These are phyloP conservation scores for Gonapodya prolifera DNA, from an alignment of 192 early-diverging fungal species.

Conservation along the genomic window DNA sequence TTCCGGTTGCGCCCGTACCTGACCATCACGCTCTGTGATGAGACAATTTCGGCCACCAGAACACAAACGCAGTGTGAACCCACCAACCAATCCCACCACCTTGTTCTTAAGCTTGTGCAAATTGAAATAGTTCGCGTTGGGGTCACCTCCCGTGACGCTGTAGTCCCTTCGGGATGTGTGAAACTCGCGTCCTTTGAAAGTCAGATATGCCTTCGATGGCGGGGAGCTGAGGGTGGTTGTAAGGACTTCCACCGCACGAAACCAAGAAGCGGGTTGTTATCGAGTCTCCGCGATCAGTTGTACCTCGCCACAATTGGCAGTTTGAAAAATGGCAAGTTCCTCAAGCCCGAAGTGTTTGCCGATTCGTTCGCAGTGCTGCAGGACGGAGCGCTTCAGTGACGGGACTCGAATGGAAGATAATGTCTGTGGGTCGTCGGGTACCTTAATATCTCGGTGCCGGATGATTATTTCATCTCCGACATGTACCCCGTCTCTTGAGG, in stretches of 20 bases:
- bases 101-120: background rate
- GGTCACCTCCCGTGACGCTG: background rate
- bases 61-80: background rate
- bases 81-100: background rate
- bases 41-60: background rate
- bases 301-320: background rate
- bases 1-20: background rate
- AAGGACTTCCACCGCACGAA: background rate
- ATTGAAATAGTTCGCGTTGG: background rate
- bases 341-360: background rate
- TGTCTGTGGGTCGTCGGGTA: too few species aligned
- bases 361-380: background rate
- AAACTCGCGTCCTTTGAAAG: background rate
- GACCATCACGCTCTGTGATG: too few species aligned
- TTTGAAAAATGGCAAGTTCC: background rate
- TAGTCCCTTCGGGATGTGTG: slow-evolving; percentile 2
- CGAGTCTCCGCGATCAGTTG: background rate
- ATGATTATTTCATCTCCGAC: background rate
- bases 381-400: too few species aligned
- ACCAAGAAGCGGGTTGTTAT: background rate
- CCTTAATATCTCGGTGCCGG: too few species aligned
- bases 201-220: background rate
- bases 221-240: background rate
- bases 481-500: too few species aligned
- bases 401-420: too few species aligned